These are phyloP conservation scores for Marchantia polymorpha DNA, from an alignment of 225 moss, liverwort and hornwort species.

Conservation along the genomic window DNA sequence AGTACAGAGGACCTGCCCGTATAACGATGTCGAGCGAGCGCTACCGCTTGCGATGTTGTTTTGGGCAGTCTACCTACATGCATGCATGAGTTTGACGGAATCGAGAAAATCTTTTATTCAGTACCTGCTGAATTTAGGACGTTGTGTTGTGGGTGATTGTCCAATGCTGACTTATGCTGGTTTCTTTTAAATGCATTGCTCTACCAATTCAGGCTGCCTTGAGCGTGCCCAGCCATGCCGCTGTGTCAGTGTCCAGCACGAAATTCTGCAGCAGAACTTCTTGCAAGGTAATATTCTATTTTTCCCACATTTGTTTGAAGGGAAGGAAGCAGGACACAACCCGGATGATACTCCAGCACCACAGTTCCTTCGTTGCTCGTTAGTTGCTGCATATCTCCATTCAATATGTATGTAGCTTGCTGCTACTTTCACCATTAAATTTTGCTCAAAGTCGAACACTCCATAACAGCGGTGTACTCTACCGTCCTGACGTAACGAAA, in stretches of 20 bases:
- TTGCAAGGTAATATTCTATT: slow-evolving; percentile 27
- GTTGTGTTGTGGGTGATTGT: neutral
- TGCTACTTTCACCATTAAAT: too few relatives aligned
- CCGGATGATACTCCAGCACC: too few relatives aligned
- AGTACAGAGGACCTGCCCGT: too few relatives aligned
- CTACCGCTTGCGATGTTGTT: too few relatives aligned
- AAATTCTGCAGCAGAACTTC: slow-evolving; percentile 26
- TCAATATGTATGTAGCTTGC: neutral
- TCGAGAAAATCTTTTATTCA: neutral
- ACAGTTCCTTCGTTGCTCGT: neutral
- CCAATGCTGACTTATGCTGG: too few relatives aligned
- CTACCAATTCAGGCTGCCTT: slow-evolving; percentile 24
- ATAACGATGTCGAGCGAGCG: too few relatives aligned
- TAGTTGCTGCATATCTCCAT: neutral
- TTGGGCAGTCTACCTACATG: too few relatives aligned
- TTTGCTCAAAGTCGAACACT: too few relatives aligned
- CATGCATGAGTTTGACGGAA: neutral
- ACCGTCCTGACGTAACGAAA: too few relatives aligned
- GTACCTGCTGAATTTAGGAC: neutral
- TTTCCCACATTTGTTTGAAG: too few relatives aligned
- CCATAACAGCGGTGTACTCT: too few relatives aligned
- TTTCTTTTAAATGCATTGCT: neutral
- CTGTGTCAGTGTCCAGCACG: slow-evolving; percentile 17
- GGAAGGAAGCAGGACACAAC: neutral
- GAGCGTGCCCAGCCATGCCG: slow-evolving; percentile 27